Base-by-base conservation (phyloP, 1,284 basidiomycete genomes). In the Amylostereum areolatum region DNA sequence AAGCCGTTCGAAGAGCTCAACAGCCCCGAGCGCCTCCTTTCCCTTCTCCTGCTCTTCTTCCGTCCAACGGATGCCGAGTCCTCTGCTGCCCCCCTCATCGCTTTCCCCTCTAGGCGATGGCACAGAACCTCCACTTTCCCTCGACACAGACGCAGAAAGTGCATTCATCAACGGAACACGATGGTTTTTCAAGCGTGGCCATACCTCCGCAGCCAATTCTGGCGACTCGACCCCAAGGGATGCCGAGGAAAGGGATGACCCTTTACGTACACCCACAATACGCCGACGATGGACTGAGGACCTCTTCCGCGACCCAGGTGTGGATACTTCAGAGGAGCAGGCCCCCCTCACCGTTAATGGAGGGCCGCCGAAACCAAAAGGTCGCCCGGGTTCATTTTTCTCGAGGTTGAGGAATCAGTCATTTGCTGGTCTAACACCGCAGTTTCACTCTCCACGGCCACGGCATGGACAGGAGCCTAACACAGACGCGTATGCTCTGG, bases 1-100 rank as follows among this genome's bases (percentile, higher is more conserved):
- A 86, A 60, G 75, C 78, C 48, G 77, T 91, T 33, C 84, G 90
- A 27, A 75, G 69, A 50, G 70, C 74, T 2, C 62, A 74, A 43
- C 71, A 69, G 47, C 53, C 62, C 48, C 54, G 71, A 52, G 43
- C 58, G 28, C 41, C n/a, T 7, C 41, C 41, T 29, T 29, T 62
- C 7, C 60, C 58, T 39, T 57, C 55, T 36, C 59, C 46, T 28
- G 49, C 63, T 5, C 61, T 63, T 1, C 35, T 47, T 10, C 59
- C 62, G 8, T 52, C 49, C 49, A 48, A 60, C 54, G 9, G 60
- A 55, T 36, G 62, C 57, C 34, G 59, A 52, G 43, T 53, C 57
- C 24, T 57, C 53, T 29, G 40, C 48, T 29, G 49, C 51, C 18
- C 18, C 18, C 18, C 18, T 18, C 37, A 47, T 37, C 5, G 50